Base-by-base conservation (phyloP, 257 asterid genomes). In the Datura wrightii region DNA sequence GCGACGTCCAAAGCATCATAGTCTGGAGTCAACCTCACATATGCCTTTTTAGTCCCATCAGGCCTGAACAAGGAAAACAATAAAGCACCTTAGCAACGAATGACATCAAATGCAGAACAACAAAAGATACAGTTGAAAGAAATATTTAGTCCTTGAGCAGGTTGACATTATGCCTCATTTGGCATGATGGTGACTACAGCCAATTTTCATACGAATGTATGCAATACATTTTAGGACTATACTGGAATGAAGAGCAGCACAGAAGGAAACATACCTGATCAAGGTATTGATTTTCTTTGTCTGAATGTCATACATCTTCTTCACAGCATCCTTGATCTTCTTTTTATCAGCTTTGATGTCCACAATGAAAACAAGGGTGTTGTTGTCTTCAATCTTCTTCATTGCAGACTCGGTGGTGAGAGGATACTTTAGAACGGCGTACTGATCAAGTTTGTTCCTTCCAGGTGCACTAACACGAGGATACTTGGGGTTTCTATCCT, bases 301-400 rank as follows among this genome's bases (percentile, higher is more conserved):
- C 91, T 86, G 91, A 69, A 91, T 91, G 85, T 91, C 92, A 11
- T 91, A 91, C 94, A 91, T 91, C 31, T 90, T 88, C 87, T 86
- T 91, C 84, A 91, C 94, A 0, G 94, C 94, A 69, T 70, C 92
- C 91, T 90, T 91, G 48, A 91, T 91, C 89, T 90, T 91, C 79
- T 89, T 91, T 88, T 89, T 91, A 72, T 91, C 90, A n/a, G 91
- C 92, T 80, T 90, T 89, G 54, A 91, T 87, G 85, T 91, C 94
- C 4, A 90, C 94, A 18, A 89, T 91, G 88, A 89, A 91, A 11
- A 89, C 93, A 11, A 91, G 90, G 6, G 94, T 90, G 84, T 91
- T 90, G 86, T 91, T 91, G 88, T 90, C 94, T 70, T 91, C 94
- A 55, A 91, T 91, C 82, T 91, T 91, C 89, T 91, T 91, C 94